Conservation (phyloP, 257 asterid genomes). For the Osmanthus fragrans region DNA sequence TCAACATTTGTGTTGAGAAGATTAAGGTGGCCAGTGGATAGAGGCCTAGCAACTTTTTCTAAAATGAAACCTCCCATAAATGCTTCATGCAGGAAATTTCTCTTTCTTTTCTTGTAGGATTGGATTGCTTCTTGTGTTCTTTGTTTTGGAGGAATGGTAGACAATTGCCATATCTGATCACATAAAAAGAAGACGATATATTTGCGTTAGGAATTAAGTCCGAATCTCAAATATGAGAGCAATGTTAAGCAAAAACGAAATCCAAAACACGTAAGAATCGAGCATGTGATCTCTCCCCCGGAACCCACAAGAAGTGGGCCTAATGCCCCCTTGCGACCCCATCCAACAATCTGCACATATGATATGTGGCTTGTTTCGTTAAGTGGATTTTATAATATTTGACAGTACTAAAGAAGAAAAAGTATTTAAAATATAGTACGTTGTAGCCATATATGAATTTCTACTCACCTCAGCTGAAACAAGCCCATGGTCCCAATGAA, state of each 20-base stretch:
- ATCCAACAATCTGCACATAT: not conserved
- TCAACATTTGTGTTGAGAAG: constrained; percentile 38
- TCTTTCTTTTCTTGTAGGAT: constrained; percentile 27
- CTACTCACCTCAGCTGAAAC: constrained; percentile 41
- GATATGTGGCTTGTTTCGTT: not conserved
- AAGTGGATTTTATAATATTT: not conserved
- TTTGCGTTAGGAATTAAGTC: not conserved
- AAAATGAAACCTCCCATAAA: constrained; percentile 49
- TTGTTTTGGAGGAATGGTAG: constrained; percentile 43
- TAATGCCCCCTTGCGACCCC: not conserved
- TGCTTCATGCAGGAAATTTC: constrained; percentile 38
- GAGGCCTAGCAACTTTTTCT: constrained; percentile 48
- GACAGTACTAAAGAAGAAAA: not conserved
- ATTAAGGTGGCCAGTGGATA: constrained; percentile 41
- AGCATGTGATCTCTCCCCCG: not conserved
- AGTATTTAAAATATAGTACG: not conserved
- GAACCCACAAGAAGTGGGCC: not conserved
- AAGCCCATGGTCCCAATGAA: constrained; percentile 42
- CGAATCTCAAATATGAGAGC: not conserved
- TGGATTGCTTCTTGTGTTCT: constrained; percentile 46
- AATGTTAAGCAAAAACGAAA: not conserved
- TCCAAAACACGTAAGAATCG: not conserved
- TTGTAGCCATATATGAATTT: not conserved
- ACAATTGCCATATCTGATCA: constrained; percentile 46
- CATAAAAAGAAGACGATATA: not conserved